Percentiles rank a stretch among this genome's conserved stretches.
Evolutionary conservation across 768 basidiomycete genomes (phyloP).

Genomic region (Kwoniella bestiolae): DNA sequence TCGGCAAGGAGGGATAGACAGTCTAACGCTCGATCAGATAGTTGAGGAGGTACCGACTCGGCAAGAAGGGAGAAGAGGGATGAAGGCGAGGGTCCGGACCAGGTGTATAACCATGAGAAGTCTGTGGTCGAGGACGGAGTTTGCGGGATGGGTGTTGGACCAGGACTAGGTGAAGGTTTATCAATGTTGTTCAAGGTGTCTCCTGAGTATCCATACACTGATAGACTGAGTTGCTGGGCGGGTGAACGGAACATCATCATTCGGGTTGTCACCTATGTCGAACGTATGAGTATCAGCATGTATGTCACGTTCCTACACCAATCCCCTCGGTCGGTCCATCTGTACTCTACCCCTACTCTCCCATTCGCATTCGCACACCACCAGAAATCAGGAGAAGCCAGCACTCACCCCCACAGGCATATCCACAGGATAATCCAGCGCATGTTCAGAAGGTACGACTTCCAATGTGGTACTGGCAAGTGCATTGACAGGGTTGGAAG

Average conservation of each 20-base stretch:
- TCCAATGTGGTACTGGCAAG: slow-evolving; percentile 22
- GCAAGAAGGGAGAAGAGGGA: slow-evolving; percentile 24
- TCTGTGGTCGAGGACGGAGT: slow-evolving; percentile 17
- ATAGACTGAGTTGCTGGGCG: slow-evolving; percentile 30
- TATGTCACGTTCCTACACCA: not conserved
- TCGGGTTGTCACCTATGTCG: slow-evolving; percentile 38
- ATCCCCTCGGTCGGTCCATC: too few species aligned
- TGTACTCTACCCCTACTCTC: too few species aligned
- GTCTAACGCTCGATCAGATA: slow-evolving; percentile 17
- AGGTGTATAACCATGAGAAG: slow-evolving; percentile 29
- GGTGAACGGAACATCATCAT: slow-evolving; percentile 37
- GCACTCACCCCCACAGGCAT: slow-evolving; percentile 47
- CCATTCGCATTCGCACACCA: too few species aligned
- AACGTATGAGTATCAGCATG: not conserved
- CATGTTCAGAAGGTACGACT: slow-evolving; percentile 16
- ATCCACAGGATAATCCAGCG: slow-evolving; percentile 32
- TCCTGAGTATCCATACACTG: slow-evolving; percentile 36
- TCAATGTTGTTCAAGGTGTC: slow-evolving; percentile 11
- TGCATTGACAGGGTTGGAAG: slow-evolving; percentile 39
- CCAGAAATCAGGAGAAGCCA: not conserved
- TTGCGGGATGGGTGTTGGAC: too few species aligned
- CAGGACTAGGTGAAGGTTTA: too few species aligned
- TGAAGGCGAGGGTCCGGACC: slow-evolving; percentile 23
- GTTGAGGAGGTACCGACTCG: not conserved
- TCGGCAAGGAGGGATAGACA: slow-evolving; percentile 30